Base-by-base conservation (phyloP, 306 rosid genomes). In the Malus sylvestris region DNA sequence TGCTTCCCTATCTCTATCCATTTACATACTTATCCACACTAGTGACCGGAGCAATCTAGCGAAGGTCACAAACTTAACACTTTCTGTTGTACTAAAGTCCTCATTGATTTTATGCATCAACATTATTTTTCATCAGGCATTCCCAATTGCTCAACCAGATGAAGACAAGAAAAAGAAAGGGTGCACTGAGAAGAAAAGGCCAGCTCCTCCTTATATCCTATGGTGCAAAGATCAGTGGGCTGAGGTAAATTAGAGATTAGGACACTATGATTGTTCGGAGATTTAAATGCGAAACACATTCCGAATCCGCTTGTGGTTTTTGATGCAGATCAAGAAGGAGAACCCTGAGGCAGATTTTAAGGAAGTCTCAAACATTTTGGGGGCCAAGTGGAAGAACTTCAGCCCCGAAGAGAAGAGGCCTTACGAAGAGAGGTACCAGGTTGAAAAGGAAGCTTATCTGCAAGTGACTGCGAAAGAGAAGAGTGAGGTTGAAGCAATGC, bases 191-290 rank as follows among this genome's bases (percentile, higher is more conserved):
- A 85, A 8, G 85, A 90, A 95, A 78, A 88, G 91, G 85, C 99
- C 97, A 67, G 81, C 96, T 58, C 85, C 91, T 22, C 88, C 99
- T 4, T 95, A 92, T 87, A 80, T 86, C 71, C 76, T 95, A 2
- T 92, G 99, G 99, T 86, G 90, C 89, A 92, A 90, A 74, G 96
- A 90, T 70, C 93, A 90, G 62, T 95, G 97, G 97, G 87, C 55
- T 70, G 91, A 95, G 93, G 98, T 94, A 81, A 38, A 10, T 8
- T 29, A 8, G 5, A 65, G 10, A 66, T 49, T 9, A 27, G 20
- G 25, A 10, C 1, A 2, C 15, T 19, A 25, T 16, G 19, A 15
- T 30, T 52, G n/a, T 60, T 65, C 0, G 32, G 63, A 10, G 30
- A 33, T 53, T 25, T 25, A 15, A 51, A 18, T 27, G 38, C 8